Evolutionary conservation across 2,329 filamentous ascomycete genomes (phyloP), one percentile per base, ranked within the genome.

Genomic region (Cytospora paraplurivora): DNA sequence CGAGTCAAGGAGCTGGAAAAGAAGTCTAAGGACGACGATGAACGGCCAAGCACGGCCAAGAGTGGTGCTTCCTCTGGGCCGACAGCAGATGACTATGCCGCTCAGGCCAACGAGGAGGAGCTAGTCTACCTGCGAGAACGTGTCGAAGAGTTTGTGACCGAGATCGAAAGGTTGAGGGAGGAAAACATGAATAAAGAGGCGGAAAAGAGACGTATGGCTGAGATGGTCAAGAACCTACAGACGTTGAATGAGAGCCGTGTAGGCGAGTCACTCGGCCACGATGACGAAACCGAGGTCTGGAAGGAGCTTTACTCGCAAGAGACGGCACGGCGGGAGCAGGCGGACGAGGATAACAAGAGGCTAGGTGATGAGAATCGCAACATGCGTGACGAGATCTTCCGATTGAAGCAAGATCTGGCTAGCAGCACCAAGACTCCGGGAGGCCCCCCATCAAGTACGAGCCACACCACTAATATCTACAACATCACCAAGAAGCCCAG

Each of bases 1-100:
- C 88, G 90, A 68, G 84, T 96, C 63, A 91, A 93, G 71, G 93
- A 97, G 70, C 78, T 98, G 54, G 93, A 98, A 76, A 92, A 91
- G 72, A 89, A 47, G 70, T 76, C 93, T 13, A 85, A 87, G 63
- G 84, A 89, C 33, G 86, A 88, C 37, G 85, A 88, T 54, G 82
- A 84, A 38, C 79, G 86, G 7, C 86, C 86, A 0, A 83, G 83
- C 53, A 88, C 86, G 1, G 85, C 85, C 13, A 78, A 78, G 15
- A 87, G 85, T 62, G 77, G 76, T 8, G 74, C 79, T 15, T 87
- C 84, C 0, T 85, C 84, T 2, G 86, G 85, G 32, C 82, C 81
- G 56, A 83, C 82, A 38, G 81, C 83, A 10, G 80, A 78, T 33
- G 79, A 82, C 52, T 84, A 82, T 62, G 84, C 87, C 53, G 82